Evolutionary conservation across 371 early-diverging fungal genomes (phyloP), one percentile per base, ranked within the genome.

Genomic region (Mucor velutinosus): DNA sequence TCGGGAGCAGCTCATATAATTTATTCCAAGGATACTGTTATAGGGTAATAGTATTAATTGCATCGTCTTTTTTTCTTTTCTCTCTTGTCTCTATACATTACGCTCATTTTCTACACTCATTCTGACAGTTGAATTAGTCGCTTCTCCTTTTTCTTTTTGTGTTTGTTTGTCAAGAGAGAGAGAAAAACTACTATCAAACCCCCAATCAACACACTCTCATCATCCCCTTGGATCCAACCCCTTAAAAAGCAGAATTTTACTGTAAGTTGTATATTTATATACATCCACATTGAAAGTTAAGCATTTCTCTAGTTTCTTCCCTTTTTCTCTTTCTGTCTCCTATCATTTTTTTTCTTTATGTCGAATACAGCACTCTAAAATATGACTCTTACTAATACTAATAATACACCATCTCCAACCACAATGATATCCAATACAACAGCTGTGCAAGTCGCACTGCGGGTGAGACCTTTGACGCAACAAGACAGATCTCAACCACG

Each of bases 1-100:
- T 92, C 92, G 43, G 94, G 94, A 10, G 71, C 90, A 43, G 89
- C 93, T 32, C 94, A 95, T 72, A 67, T 35, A 35, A 12, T 94
- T 49, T 84, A 83, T 56, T 89, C 92, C 51, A 92, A 91, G 72
- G 91, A 93, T 68, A 91, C 92, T n/a, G 90, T 93, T 60, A 35
- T 35, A 35, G 80, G 79, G 70, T 86, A 87, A 64, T 67, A 4
- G 27, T 27, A 27, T 25, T 49, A 49, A 17, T 49, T 49, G 49
- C 49, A 53, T 6, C 25, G 12, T 51, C 12, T 51, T 12, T 21
- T 23, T 23, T 11, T 21, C 3, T 23, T 10, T 51, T 53, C 49
- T 49, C 23, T 49, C 19, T n/a, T 19, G 11, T 19, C 19, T 49
- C 49, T 19, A 2, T 23, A 53, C 23, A 53, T 27, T 53, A 53